phyloP scores from a whole-genome alignment of 2,329 filamentous ascomycete species.

The Lecanicillium sp. region DNA sequence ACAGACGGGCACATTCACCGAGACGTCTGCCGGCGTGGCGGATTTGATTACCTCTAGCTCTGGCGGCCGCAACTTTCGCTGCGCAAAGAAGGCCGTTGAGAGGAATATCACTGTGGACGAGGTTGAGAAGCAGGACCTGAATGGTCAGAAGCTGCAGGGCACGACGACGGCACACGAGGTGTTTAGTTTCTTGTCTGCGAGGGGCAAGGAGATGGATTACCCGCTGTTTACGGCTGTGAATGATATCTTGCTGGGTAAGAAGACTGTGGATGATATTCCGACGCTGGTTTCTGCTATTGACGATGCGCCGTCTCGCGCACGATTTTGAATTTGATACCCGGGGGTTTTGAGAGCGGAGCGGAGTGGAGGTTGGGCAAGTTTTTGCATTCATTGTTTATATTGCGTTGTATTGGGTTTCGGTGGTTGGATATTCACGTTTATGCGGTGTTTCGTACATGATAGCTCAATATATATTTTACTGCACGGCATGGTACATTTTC shows the following conservation, averaged over 20 bases:
- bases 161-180: constrained; percentile 89
- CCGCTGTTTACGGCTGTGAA: constrained; percentile 89
- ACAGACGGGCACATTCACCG: constrained; percentile 82
- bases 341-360: neutral
- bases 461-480: constrained; percentile 4
- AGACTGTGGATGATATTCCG: constrained; percentile 74
- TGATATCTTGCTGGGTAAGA: constrained; percentile 66
- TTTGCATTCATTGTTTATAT: constrained; percentile 1
- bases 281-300: constrained; percentile 43
- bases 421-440: too few relatives aligned
- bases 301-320: constrained; percentile 3
- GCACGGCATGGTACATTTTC: constrained; percentile 2
- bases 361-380: neutral
- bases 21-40: constrained; percentile 89
- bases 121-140: constrained; percentile 81
- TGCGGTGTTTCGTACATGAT: too few relatives aligned
- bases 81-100: constrained; percentile 80
- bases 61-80: constrained; percentile 88
- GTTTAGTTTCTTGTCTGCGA: constrained; percentile 74
- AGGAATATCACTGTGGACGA: constrained; percentile 73
- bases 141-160: constrained; percentile 94
- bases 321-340: constrained; percentile 4
- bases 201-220: constrained; percentile 73
- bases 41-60: constrained; percentile 93
- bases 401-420: too few relatives aligned